phyloP scores from a whole-genome alignment of 2,329 filamentous ascomycete species.

The Penicillium sp. region DNA sequence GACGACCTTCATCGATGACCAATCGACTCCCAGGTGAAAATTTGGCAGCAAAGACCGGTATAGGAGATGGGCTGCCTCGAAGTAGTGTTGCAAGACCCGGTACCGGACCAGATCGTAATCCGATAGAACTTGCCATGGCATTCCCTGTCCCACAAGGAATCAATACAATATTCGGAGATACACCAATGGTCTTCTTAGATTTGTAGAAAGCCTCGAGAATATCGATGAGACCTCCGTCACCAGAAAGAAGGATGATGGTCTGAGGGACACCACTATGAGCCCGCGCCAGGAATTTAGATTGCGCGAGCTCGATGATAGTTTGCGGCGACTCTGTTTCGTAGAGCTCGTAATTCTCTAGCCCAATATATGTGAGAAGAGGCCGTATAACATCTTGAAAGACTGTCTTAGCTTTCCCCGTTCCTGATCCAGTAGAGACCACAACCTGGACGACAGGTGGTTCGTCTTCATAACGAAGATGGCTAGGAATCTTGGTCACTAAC shows the following conservation, averaged over 20 bases:
- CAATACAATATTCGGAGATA: constrained; percentile 57
- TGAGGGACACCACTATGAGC: constrained; percentile 52
- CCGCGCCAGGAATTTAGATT: constrained; percentile 45
- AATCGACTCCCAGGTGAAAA: constrained; percentile 59
- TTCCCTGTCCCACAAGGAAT: constrained; percentile 54
- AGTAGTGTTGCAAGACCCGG: constrained; percentile 59
- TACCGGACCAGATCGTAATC: constrained; percentile 27
- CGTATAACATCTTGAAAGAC: constrained; percentile 58
- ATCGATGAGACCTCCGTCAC: constrained; percentile 84
- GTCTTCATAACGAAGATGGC: constrained; percentile 17
- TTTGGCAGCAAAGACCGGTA: constrained; percentile 62
- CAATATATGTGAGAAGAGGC: constrained; percentile 54
- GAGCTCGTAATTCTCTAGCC: constrained; percentile 51
- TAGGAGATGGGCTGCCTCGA: constrained; percentile 50
- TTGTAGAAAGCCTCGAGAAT: constrained; percentile 65
- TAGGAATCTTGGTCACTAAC: constrained; percentile 21
- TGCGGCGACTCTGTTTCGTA: constrained; percentile 63
- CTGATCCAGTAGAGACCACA: constrained; percentile 66
- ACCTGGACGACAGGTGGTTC: constrained; percentile 49
- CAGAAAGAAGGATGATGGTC: constrained; percentile 75
- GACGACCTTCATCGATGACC: constrained; percentile 46
- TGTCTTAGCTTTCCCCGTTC: constrained; percentile 55
- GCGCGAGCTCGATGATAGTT: constrained; percentile 65
- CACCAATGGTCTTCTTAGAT: constrained; percentile 22
- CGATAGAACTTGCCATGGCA: constrained; percentile 44